A percentile compares a stretch with the other conserved stretches of the same genome.
phyloP scores from a whole-genome alignment of 106 monocot genomes.

The Ottelia alismoides region DNA sequence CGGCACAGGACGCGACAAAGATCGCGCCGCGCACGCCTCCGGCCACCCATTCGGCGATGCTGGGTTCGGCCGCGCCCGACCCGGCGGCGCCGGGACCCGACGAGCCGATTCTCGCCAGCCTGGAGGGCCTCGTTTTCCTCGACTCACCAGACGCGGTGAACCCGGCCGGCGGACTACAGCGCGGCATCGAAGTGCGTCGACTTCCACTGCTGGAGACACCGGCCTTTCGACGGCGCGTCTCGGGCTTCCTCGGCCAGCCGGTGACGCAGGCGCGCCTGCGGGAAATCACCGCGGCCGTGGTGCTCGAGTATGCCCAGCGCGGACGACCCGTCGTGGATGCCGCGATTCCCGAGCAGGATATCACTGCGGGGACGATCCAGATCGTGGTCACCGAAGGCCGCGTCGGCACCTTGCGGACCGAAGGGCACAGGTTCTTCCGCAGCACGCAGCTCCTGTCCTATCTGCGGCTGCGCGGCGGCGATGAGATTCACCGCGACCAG shows the following conservation, averaged over 20 bases:
- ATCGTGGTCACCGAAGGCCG: neutral
- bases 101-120: neutral
- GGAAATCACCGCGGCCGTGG: neutral
- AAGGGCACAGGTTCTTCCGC: neutral
- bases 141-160: neutral
- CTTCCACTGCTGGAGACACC: neutral
- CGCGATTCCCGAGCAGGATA: neutral
- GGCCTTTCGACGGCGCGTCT: neutral
- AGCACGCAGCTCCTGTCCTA: neutral
- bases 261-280: neutral
- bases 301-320: neutral
- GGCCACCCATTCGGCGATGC: too few relatives aligned
- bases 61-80: too few relatives aligned
- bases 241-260: neutral
- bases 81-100: too few relatives aligned
- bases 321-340: neutral
- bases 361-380: neutral
- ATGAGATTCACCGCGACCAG: neutral
- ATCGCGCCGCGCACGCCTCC: neutral
- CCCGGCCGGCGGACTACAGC: neutral
- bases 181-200: neutral
- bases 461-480: neutral
- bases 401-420: neutral
- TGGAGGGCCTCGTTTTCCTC: neutral
- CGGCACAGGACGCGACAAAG: neutral